Percentiles rank a stretch among this genome's conserved stretches.
Conservation (phyloP, 805 yeast species). For the Metschnikowia colocasiae region DNA sequence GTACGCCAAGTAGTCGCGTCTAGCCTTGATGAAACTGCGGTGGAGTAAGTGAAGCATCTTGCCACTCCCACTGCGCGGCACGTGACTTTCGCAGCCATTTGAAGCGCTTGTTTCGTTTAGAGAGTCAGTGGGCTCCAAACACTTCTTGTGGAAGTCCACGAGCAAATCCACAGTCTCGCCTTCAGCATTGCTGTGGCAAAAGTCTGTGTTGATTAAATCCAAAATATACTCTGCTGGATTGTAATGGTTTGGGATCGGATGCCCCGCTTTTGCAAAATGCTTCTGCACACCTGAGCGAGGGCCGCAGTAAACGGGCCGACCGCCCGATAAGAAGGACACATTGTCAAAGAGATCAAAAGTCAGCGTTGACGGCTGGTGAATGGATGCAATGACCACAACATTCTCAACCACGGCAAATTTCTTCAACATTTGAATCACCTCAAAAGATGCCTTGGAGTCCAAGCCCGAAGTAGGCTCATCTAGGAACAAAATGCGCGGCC, state of each 20-base stretch:
- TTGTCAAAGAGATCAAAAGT: slow-evolving; percentile 67
- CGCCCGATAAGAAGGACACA: too few relatives aligned
- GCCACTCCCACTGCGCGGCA: not conserved
- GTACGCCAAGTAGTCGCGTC: too few relatives aligned
- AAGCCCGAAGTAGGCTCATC: slow-evolving; percentile 92
- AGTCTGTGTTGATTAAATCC: slow-evolving; percentile 27
- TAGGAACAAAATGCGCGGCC: slow-evolving; percentile 69
- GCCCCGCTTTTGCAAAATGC: slow-evolving; percentile 42
- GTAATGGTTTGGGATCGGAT: slow-evolving; percentile 17
- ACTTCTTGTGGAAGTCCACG: slow-evolving; percentile 1
- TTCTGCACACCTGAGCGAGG: slow-evolving; percentile 41
- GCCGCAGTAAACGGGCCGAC: too few relatives aligned
- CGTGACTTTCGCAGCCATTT: not conserved
- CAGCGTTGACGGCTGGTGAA: too few relatives aligned
- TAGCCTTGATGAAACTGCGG: too few relatives aligned
- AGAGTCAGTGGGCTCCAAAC: not conserved
- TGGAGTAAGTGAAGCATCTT: too few relatives aligned
- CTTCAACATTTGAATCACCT: slow-evolving; percentile 58
- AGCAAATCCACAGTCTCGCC: too few relatives aligned
- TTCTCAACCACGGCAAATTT: slow-evolving; percentile 45
- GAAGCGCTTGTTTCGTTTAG: not conserved
- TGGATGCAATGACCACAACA: slow-evolving; percentile 67
- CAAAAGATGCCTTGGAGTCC: slow-evolving; percentile 73
- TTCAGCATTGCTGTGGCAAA: too few relatives aligned
- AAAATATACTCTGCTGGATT: slow-evolving; percentile 29